phyloP scores from a whole-genome alignment of 2,329 filamentous ascomycete genomes.

The Sporothrix euskadiensis region DNA sequence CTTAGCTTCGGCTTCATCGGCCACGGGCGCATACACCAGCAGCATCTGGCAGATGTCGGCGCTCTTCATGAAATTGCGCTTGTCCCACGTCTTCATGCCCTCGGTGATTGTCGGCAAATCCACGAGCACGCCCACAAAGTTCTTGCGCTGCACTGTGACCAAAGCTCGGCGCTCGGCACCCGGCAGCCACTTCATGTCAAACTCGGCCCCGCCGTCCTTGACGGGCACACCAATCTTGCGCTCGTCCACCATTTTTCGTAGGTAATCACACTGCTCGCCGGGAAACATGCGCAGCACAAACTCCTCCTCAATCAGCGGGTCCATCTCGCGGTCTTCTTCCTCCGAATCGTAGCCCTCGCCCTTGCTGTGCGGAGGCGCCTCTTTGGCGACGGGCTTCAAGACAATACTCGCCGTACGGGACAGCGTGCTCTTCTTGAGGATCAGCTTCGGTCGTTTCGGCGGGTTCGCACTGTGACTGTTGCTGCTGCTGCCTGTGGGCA shows the following conservation, averaged over 20 bases:
- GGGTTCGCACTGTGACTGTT: slow-evolving; percentile 32
- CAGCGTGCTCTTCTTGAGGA: slow-evolving; percentile 37
- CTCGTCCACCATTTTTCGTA: slow-evolving; percentile 73
- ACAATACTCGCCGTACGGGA: slow-evolving; percentile 37
- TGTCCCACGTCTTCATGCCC: slow-evolving; percentile 91
- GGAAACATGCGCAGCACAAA: slow-evolving; percentile 87
- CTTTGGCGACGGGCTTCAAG: slow-evolving; percentile 49
- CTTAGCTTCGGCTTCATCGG: slow-evolving; percentile 65
- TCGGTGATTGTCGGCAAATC: slow-evolving; percentile 86
- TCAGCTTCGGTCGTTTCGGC: slow-evolving; percentile 57
- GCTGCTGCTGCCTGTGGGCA: slow-evolving; percentile 32
- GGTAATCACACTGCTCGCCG: slow-evolving; percentile 80
- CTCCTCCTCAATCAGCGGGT: slow-evolving; percentile 86
- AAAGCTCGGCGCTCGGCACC: slow-evolving; percentile 71
- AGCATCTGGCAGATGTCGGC: slow-evolving; percentile 90
- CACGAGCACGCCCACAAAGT: slow-evolving; percentile 76
- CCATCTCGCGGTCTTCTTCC: slow-evolving; percentile 82
- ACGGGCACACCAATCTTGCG: slow-evolving; percentile 70
- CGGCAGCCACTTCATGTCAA: slow-evolving; percentile 73
- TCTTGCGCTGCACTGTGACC: slow-evolving; percentile 66
- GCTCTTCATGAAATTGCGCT: slow-evolving; percentile 82
- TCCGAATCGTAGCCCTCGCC: slow-evolving; percentile 97
- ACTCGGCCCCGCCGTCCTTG: slow-evolving; percentile 69
- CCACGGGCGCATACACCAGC: slow-evolving; percentile 69
- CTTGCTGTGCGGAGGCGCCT: slow-evolving; percentile 65